Evolutionary conservation across 768 basidiomycete species (phyloP), one percentile per base, ranked within the genome.

Genomic region (Pleurotus giganteus): DNA sequence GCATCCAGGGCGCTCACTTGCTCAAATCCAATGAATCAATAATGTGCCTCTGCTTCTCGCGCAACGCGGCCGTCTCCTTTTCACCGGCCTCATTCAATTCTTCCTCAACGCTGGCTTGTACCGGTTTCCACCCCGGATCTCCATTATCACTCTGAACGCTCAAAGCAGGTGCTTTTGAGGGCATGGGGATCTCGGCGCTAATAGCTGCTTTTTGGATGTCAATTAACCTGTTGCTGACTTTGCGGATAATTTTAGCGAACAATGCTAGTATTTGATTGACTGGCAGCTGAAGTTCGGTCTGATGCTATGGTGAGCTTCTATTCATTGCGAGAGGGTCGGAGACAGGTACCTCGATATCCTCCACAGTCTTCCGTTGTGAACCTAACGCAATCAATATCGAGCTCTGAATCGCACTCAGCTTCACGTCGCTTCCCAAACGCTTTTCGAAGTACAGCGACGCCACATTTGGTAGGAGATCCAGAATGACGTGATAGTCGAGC

Each of bases 401-500:
- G 59, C 89, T 89, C 71, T 98, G 97, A 4, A 98, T 88, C 0
- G 89, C 91, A 37, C 90, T 91, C 17, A 98, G 69, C 41, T 72
- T 81, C 17, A 89, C 73, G 15, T 86, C 85, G 4, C 76, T 77
- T 1, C 84, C 85, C 5, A 89, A 68, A 28, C 85, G 80, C 60
- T 77, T 80, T 62, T 92, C 84, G 68, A 98, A 99, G 72, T 88
- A 96, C 12, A 98, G 75, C n/a, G 79, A 72, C 2, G 93, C 85
- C 32, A 94, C 72, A 0, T 75, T 80, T 0, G 97, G 96, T 13
- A 99, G 78, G 23, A 98, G 77, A 68, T 99, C 97, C 36, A 98
- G 78, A 54, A 98, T 83, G 61, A 96, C 93, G 66, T 98, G 97
- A 63, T 96, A 98, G 69, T 98, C 97, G 37, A 98, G 79, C 84